These are phyloP conservation scores for Leonotis leonurus DNA, from an alignment of 257 asterid species.

Conservation along the genomic window DNA sequence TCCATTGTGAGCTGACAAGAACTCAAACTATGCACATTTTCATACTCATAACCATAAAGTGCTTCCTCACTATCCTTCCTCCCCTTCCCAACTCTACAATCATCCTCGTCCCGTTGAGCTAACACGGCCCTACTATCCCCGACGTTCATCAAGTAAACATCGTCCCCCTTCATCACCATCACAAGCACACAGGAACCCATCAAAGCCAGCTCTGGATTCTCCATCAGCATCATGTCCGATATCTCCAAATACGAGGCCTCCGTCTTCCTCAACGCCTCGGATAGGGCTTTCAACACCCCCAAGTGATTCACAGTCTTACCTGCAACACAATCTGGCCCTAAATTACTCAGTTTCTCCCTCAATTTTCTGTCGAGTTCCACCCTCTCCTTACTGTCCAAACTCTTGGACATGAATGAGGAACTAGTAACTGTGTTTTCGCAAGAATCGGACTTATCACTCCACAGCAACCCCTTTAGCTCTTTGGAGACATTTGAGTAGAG, in stretches of 20 bases:
- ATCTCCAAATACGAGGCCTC: slow-evolving; percentile 76
- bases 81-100: slow-evolving; percentile 23
- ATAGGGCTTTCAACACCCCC: slow-evolving; percentile 71
- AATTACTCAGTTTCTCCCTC: slow-evolving; percentile 39
- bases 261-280: slow-evolving; percentile 75
- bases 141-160: slow-evolving; percentile 82
- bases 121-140: slow-evolving; percentile 92
- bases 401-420: slow-evolving; percentile 17
- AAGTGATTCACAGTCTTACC: slow-evolving; percentile 36
- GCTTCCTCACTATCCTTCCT: slow-evolving; percentile 41
- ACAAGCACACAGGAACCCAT: slow-evolving; percentile 96
- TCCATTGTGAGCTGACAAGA: slow-evolving; percentile 78
- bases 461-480: slow-evolving; percentile 72
- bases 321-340: slow-evolving; percentile 31
- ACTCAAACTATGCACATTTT: slow-evolving; percentile 38
- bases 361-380: slow-evolving; percentile 34
- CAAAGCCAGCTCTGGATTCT: slow-evolving; percentile 90
- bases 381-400: slow-evolving; percentile 41
- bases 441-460: slow-evolving; percentile 57
- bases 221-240: slow-evolving; percentile 65
- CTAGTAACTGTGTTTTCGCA: slow-evolving; percentile 16
- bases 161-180: slow-evolving; percentile 90
- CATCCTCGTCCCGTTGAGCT: slow-evolving; percentile 45
- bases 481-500: slow-evolving; percentile 65
- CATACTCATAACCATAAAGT: slow-evolving; percentile 54